phyloP scores from a whole-genome alignment of 805 yeast genomes.

The Metschnikowia peoriensis region DNA sequence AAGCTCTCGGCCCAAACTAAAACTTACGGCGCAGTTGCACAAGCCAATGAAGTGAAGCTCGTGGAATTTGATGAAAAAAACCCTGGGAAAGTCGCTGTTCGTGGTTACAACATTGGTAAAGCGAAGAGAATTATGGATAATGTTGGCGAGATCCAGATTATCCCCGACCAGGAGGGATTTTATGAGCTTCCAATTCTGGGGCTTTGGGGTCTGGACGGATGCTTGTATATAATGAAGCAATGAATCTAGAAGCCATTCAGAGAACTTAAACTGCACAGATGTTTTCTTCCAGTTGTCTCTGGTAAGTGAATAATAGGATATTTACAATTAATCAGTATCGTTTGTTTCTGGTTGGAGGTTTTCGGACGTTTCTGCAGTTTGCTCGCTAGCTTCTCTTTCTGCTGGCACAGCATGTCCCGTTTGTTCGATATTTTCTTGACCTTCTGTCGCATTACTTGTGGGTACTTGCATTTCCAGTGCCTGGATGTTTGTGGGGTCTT shows the following conservation, averaged over 20 bases:
- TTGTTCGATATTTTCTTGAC: background rate
- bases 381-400: background rate
- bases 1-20: background rate
- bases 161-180: conserved; percentile 36
- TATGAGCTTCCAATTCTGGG: conserved; percentile 48
- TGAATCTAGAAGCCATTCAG: background rate
- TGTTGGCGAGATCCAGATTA: conserved; percentile 12
- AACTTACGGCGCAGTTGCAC: conserved; percentile 52
- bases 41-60: conserved; percentile 59
- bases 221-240: conserved; percentile 47
- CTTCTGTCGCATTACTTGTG: too few relatives aligned
- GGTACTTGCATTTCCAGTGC: too few relatives aligned
- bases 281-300: too few relatives aligned
- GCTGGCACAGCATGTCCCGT: background rate
- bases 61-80: conserved; percentile 27
- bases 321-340: background rate
- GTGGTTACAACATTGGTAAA: conserved; percentile 70
- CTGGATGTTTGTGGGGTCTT: background rate
- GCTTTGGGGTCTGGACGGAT: conserved; percentile 69
- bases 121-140: conserved; percentile 22
- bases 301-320: too few relatives aligned
- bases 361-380: background rate
- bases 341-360: background rate
- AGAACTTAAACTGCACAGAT: too few relatives aligned
- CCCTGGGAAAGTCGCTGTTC: conserved; percentile 50